Base-by-base conservation (phyloP, 768 basidiomycete genomes). In the Auriscalpium microsporum region DNA sequence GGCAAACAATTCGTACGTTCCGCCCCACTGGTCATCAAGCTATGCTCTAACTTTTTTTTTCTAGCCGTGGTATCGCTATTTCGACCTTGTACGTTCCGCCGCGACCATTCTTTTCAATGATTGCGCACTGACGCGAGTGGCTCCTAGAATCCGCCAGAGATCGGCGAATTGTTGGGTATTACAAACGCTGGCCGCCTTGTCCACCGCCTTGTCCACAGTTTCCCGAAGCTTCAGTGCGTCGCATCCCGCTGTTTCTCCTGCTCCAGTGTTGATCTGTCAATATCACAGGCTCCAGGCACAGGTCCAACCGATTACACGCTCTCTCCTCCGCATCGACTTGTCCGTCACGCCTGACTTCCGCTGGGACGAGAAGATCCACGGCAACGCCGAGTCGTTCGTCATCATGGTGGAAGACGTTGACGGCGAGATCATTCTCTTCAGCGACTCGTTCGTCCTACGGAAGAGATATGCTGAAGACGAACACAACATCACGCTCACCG, bases 341-440 rank as follows among this genome's bases (percentile, higher is more conserved):
- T 92, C 91, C 3, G 94, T 99, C 66, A 82, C 84, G 3, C 94
- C 96, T n/a, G 96, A 98, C 67, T 99, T 98, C 82, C 81, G 87
- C 46, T 99, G 96, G 96, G 94, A 97, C 38, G 90, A 93, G 64
- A 91, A 91, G 68, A 81, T 94, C 7, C 95, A 98, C 61, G 90
- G 93, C 4, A 70, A 76, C 0, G 84, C 91, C 0, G 93, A 98
- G 70, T 84, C 87, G 0, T 99, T 99, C 78, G 81, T 87, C 68
- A 92, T 99, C 63, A 68, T 95, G 28, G 93, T 98, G 23, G 94
- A 97, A 68, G 95, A 99, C 63, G 93, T 97, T 28, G 95, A 98
- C 60, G 96, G 96, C 49, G 96, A 99, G 68, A 82, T 91, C 58
- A 86, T 98, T 55, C 86, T 98, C 34, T 97, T 94, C 80, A 90